Evolutionary conservation across 2,329 filamentous ascomycete genomes (phyloP).

Genomic region (Cladorrhinum sp.): DNA sequence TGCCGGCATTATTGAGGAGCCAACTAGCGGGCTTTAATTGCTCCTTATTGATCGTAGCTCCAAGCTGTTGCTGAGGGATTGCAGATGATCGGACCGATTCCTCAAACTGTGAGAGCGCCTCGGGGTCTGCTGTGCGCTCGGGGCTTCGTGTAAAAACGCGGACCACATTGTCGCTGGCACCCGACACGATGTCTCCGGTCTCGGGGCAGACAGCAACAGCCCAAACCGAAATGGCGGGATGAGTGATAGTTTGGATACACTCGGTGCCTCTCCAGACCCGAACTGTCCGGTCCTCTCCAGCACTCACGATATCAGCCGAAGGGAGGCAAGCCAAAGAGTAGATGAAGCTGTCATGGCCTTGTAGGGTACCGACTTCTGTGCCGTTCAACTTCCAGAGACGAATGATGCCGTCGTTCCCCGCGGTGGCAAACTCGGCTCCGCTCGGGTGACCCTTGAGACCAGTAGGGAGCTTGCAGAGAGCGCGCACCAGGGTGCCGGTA

Average conservation of each 20-base stretch:
- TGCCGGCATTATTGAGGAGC: slow-evolving; percentile 73
- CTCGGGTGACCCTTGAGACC: slow-evolving; percentile 60
- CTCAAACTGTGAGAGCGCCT: slow-evolving; percentile 71
- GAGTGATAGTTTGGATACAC: slow-evolving; percentile 93
- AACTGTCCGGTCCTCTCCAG: slow-evolving; percentile 91
- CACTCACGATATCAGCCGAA: slow-evolving; percentile 83
- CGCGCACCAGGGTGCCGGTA: slow-evolving; percentile 79
- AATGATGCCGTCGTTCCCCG: slow-evolving; percentile 87
- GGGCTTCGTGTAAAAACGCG: slow-evolving; percentile 76
- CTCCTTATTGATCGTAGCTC: slow-evolving; percentile 78
- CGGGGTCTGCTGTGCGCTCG: slow-evolving; percentile 66
- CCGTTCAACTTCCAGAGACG: slow-evolving; percentile 83
- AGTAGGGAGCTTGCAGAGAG: slow-evolving; percentile 75
- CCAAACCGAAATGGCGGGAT: slow-evolving; percentile 97
- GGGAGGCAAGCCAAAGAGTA: slow-evolving; percentile 78
- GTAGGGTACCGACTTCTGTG: slow-evolving; percentile 69
- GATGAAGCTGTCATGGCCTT: slow-evolving; percentile 92
- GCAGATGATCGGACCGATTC: slow-evolving; percentile 77
- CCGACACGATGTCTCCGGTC: slow-evolving; percentile 89
- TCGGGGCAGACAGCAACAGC: slow-evolving; percentile 76
- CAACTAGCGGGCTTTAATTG: slow-evolving; percentile 87
- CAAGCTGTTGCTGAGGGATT: slow-evolving; percentile 82
- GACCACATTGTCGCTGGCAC: slow-evolving; percentile 82
- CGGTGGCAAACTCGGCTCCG: slow-evolving; percentile 89
- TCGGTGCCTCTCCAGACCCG: slow-evolving; percentile 79